Evolutionary conservation across 257 asterid genomes (phyloP), one percentile per base, ranked within the genome.

Genomic region (Handroanthus guayacan): DNA sequence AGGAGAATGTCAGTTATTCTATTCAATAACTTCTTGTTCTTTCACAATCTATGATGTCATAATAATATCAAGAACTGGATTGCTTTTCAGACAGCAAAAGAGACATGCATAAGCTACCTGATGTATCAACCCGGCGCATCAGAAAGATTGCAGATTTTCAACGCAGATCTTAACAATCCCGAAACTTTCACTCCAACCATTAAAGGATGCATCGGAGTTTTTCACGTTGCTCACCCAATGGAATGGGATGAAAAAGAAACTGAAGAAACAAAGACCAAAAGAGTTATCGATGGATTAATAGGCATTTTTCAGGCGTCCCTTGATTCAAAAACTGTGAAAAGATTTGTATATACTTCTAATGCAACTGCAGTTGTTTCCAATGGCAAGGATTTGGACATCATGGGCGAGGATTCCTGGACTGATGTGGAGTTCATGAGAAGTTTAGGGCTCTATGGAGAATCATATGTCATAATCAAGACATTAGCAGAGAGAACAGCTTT

Each of bases 211-310:
- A 7, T 55, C 7, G 91, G 93, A 6, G 89, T 90, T 16, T 88
- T 88, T 67, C 96, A 90, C 67, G 57, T 78, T 5, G 90, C 90
- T 47, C 96, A 90, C 57, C 93, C 93, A 0, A 71, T 88, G 45
- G 89, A 87, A 62, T 73, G 75, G 9, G 77, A 80, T 3, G 80
- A 62, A 47, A 51, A 73, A 10, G 89, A 88, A 76, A 44, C 82
- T 0, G 90, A 83, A 74, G 89, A 86, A n/a, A 52, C 66, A 10
- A 81, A 66, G 71, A 66, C 62, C 38, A 74, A 54, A 18, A 76
- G 45, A 61, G 43, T 84, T 4, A 71, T 82, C 0, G 58, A 38
- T 9, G 91, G 91, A n/a, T 67, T 84, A 2, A 11, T 74, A 39
- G 89, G 86, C 50, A 56, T 88, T 65, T 76, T 88, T 6, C 79